Conservation (phyloP, 2,329 filamentous ascomycete genomes). For the Fusarium dimerum region DNA sequence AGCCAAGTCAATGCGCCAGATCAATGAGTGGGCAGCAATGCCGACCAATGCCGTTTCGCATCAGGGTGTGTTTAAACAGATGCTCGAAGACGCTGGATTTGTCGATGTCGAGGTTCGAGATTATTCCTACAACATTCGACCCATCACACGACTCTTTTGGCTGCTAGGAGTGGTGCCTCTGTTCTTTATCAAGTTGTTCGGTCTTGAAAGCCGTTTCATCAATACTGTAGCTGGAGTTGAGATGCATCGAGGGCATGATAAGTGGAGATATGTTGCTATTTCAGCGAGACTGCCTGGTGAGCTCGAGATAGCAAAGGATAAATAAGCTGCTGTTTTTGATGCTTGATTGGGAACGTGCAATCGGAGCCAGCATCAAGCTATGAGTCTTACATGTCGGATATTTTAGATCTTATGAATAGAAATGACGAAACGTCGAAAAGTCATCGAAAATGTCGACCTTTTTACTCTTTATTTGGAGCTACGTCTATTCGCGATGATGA, state of each 20-base stretch:
- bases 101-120: conserved; percentile 45
- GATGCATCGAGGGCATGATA: conserved; percentile 4
- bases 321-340: background rate
- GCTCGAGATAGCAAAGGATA: background rate
- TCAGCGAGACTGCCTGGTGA: conserved; percentile 9
- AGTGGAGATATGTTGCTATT: conserved; percentile 9
- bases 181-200: conserved; percentile 4
- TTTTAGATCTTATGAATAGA: too few species aligned
- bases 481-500: too few species aligned
- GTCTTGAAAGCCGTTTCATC: conserved; percentile 11
- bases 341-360: background rate
- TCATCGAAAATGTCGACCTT: too few species aligned
- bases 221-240: conserved; percentile 12
- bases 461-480: too few species aligned
- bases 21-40: conserved; percentile 48
- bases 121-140: conserved; percentile 46
- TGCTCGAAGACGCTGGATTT: conserved; percentile 47
- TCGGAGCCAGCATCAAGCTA: too few species aligned
- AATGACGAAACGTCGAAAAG: too few species aligned
- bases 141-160: conserved; percentile 50
- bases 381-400: too few species aligned
- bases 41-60: conserved; percentile 42
- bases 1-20: conserved; percentile 29
- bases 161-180: conserved; percentile 33
- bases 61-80: conserved; percentile 40